Evolutionary conservation across 176 grass and related monocot genomes (phyloP).

Genomic region (Musa beccarii): DNA sequence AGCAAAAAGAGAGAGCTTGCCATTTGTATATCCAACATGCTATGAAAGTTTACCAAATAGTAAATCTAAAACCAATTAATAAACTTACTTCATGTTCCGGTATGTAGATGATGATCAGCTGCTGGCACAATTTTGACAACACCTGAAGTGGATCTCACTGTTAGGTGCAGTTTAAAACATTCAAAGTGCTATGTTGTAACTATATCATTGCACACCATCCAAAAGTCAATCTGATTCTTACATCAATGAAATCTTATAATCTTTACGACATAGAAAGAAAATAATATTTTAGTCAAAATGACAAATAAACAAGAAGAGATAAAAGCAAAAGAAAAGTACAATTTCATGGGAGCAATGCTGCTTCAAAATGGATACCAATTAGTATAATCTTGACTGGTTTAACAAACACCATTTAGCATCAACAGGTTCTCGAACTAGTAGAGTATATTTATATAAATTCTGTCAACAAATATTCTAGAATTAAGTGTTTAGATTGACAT

Average conservation of each 20-base stretch:
- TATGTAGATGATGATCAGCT: constrained; percentile 89
- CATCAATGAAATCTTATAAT: neutral
- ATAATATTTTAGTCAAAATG: neutral
- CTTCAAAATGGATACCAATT: neutral
- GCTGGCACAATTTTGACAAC: constrained; percentile 62
- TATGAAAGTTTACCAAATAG: neutral
- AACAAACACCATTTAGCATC: neutral
- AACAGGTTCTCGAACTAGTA: neutral
- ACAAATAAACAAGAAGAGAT: neutral
- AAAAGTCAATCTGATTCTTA: neutral
- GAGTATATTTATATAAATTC: neutral
- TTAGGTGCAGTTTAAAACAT: constrained; percentile 7
- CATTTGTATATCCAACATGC: neutral
- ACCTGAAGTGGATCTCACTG: constrained; percentile 42
- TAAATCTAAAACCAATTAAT: constrained; percentile 1
- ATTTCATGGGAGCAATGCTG: neutral
- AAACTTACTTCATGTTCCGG: constrained; percentile 71
- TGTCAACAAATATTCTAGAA: neutral
- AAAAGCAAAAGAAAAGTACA: neutral
- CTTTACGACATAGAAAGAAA: neutral
- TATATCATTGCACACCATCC: neutral
- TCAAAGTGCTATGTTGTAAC: neutral
- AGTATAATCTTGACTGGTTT: neutral
- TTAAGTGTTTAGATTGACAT: neutral
- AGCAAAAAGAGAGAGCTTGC: neutral